These are phyloP conservation scores for Phytophthora idaei DNA, from an alignment of 352 stramenopile genomes.

Conservation along the genomic window DNA sequence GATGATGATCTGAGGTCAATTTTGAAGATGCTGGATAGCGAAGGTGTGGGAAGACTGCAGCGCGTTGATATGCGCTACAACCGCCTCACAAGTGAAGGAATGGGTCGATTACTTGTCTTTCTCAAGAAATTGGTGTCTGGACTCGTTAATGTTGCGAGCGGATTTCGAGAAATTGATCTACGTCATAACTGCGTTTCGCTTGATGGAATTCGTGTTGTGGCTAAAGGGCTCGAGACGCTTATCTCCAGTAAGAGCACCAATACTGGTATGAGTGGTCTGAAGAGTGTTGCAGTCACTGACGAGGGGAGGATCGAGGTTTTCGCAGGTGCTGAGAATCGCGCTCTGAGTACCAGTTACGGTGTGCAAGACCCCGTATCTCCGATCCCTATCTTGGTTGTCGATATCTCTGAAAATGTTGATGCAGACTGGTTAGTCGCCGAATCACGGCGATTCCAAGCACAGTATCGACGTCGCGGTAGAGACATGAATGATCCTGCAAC, in stretches of 20 bases:
- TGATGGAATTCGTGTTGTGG: slow-evolving; percentile 63
- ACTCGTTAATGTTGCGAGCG: not conserved
- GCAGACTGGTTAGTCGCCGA: slow-evolving; percentile 40
- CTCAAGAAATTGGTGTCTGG: slow-evolving; percentile 17
- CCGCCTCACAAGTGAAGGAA: slow-evolving; percentile 58
- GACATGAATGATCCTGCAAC: slow-evolving; percentile 3
- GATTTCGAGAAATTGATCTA: slow-evolving; percentile 59
- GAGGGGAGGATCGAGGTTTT: slow-evolving; percentile 68
- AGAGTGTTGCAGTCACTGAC: slow-evolving; percentile 50
- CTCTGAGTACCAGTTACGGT: slow-evolving; percentile 8
- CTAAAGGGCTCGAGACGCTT: slow-evolving; percentile 52
- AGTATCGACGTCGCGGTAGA: slow-evolving; percentile 21
- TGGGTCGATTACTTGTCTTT: slow-evolving; percentile 43
- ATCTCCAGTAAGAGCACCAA: slow-evolving; percentile 14
- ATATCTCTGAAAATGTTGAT: slow-evolving; percentile 59
- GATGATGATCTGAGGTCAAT: slow-evolving; percentile 57
- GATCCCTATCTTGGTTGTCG: slow-evolving; percentile 42
- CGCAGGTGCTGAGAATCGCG: slow-evolving; percentile 5
- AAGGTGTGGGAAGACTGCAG: slow-evolving; percentile 18
- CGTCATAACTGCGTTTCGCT: slow-evolving; percentile 76
- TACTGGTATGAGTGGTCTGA: slow-evolving; percentile 13
- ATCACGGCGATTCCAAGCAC: slow-evolving; percentile 28
- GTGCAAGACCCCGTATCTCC: slow-evolving; percentile 8
- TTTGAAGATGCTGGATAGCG: slow-evolving; percentile 44
- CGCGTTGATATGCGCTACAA: slow-evolving; percentile 67